These are phyloP conservation scores for Curvularia lunata DNA, from an alignment of 2,329 filamentous ascomycete species.

Conservation along the genomic window DNA sequence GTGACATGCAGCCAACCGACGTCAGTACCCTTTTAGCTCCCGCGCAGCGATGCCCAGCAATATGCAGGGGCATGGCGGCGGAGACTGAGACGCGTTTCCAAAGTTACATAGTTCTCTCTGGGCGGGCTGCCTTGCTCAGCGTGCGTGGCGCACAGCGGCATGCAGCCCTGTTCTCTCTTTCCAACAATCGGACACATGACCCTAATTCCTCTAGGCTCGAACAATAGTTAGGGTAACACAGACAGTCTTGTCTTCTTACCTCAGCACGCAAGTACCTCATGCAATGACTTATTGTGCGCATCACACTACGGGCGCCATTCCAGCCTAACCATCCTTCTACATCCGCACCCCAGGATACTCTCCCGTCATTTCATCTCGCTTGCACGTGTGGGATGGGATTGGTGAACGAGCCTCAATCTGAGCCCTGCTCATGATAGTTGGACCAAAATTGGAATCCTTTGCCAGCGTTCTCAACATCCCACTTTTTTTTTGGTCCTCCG, in stretches of 20 bases:
- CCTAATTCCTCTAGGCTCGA: not conserved
- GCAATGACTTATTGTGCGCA: not conserved
- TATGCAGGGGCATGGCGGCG: slow-evolving; percentile 1
- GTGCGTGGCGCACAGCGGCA: not conserved
- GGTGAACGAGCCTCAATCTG: not conserved
- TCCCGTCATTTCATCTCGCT: slow-evolving; percentile 12
- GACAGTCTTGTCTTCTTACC: not conserved
- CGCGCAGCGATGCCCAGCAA: not conserved
- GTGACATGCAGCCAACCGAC: not conserved
- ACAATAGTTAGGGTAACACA: not conserved
- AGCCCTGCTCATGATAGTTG: slow-evolving; percentile 4
- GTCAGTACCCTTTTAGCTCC: not conserved
- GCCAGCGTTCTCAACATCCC: not conserved
- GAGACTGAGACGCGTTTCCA: slow-evolving; percentile 2
- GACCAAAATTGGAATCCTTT: slow-evolving; percentile 5
- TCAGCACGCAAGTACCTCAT: not conserved
- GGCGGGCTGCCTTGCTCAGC: not conserved
- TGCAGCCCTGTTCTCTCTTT: not conserved
- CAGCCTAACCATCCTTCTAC: not conserved
- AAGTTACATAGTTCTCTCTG: not conserved
- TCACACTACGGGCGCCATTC: not conserved
- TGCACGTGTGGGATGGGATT: not conserved
- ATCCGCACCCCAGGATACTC: not conserved
- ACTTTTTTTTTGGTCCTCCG: not conserved
- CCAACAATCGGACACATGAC: not conserved